A percentile compares a stretch with the other conserved stretches of the same genome.
Evolutionary conservation across 176 grass and related monocot genomes (phyloP).

Genomic region (Carex kokanica): DNA sequence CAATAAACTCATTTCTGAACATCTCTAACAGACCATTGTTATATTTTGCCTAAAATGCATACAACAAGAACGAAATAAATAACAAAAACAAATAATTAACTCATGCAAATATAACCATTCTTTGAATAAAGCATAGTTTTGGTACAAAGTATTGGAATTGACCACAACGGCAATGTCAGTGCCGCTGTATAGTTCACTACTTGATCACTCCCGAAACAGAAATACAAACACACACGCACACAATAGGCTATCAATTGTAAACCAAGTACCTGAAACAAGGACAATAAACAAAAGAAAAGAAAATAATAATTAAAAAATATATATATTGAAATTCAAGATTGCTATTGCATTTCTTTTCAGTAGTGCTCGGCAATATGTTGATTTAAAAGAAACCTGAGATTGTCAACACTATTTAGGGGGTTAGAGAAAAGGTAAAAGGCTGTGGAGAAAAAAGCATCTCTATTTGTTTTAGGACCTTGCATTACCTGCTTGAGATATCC

Average conservation of each 20-base stretch:
- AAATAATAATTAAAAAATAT: not conserved
- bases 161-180: not conserved
- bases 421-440: not conserved
- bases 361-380: not conserved
- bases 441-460: not conserved
- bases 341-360: not conserved
- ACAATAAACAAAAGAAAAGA: not conserved
- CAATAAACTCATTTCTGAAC: conserved; percentile 79
- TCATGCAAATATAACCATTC: not conserved
- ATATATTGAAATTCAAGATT: not conserved
- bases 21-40: conserved; percentile 82
- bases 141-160: not conserved
- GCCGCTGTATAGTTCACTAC: not conserved
- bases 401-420: not conserved
- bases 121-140: not conserved
- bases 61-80: not conserved
- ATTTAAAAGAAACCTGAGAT: not conserved
- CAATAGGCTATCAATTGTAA: not conserved
- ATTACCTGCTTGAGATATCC: conserved; percentile 95
- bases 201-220: not conserved
- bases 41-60: conserved; percentile 51
- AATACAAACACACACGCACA: not conserved
- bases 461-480: not conserved
- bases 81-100: not conserved
- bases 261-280: not conserved